Evolutionary conservation across 2,329 filamentous ascomycete genomes (phyloP).

Genomic region (Boeremia lycopersici): DNA sequence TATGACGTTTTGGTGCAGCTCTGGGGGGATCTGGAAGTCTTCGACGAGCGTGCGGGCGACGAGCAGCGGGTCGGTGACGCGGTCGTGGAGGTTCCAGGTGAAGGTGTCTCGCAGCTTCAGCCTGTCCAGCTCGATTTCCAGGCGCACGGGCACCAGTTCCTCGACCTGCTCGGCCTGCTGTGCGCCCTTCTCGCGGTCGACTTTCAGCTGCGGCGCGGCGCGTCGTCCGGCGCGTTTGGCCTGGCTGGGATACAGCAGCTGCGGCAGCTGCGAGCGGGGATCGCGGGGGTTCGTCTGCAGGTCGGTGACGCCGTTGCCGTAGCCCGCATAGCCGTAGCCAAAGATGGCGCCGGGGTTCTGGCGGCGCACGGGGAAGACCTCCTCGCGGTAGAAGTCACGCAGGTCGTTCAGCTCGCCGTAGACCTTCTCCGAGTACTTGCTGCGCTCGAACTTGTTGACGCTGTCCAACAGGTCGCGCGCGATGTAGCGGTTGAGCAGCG

Average conservation of each 20-base stretch:
- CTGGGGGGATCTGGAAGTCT: slow-evolving; percentile 77
- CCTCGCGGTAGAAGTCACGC: slow-evolving; percentile 36
- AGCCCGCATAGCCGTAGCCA: slow-evolving; percentile 81
- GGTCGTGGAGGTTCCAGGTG: slow-evolving; percentile 97
- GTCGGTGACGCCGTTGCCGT: slow-evolving; percentile 84
- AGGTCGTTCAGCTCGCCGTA: slow-evolving; percentile 58
- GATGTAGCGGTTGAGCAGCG: slow-evolving; percentile 67
- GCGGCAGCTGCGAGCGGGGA: slow-evolving; percentile 34
- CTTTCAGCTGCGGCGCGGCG: slow-evolving; percentile 73
- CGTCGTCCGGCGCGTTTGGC: slow-evolving; percentile 78
- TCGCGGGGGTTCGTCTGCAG: slow-evolving; percentile 59
- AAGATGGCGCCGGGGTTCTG: slow-evolving; percentile 65
- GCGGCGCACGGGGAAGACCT: slow-evolving; percentile 64
- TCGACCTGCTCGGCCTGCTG: slow-evolving; percentile 94
- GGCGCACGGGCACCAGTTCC: slow-evolving; percentile 85
- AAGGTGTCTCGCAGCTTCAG: slow-evolving; percentile 96
- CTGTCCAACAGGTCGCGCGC: slow-evolving; percentile 67
- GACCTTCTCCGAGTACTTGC: slow-evolving; percentile 64
- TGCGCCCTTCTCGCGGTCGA: slow-evolving; percentile 76
- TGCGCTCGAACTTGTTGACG: slow-evolving; percentile 58
- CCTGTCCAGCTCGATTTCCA: slow-evolving; percentile 96
- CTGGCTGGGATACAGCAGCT: slow-evolving; percentile 78
- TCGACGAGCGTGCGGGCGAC: slow-evolving; percentile 92
- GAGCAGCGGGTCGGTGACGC: slow-evolving; percentile 76
- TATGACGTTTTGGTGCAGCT: slow-evolving; percentile 61